Evolutionary conservation across 1,284 basidiomycete species (phyloP), one percentile per base, ranked within the genome.

Genomic region (Microbotryum scabiosae): DNA sequence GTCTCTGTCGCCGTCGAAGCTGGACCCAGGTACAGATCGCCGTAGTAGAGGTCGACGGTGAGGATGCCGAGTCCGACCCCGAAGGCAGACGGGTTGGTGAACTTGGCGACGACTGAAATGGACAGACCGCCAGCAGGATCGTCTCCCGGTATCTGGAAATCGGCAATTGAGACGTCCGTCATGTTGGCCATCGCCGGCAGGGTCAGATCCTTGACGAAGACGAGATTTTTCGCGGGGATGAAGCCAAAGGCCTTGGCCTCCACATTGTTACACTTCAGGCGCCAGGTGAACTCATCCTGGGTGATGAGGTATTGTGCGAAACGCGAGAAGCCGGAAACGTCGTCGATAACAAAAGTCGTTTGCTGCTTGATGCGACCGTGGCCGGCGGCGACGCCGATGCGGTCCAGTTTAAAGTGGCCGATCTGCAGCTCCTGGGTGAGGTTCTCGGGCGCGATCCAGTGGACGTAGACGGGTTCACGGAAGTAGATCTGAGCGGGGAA

Each of bases 131-230:
- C 85, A 0, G 75, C 76, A 2, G 84, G 82, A 72, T 82, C 81
- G 69, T 88, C 85, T 46, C 81, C 82, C 1, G 87, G 87, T n/a
- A 89, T 76, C 71, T 83, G 81, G 68, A 89, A 80, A 67, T 87
- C 82, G 59, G 80, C 74, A 48, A 89, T 77, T 52, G 74, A 63
- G 50, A 87, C 82, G 69, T 82, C 79, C 20, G 79, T 72, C 71
- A 89, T 87, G 72, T 80, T 84, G 71, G 86, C 78, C 74, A 85
- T 82, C n/a, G 85, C 85, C 80, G 73, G 70, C 41, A 75, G 69
- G 9, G 73, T 73, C 51, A 71, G 63, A 57, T 74, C 66, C 61
- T 87, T 86, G 67, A 80, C 76, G 70, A 86, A 86, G 7, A 78
- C 78, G 63, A 87, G 78, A 2, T 82, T 82, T 68, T 82, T 80